Evolutionary conservation across 2,329 filamentous ascomycete species (phyloP), one percentile per base, ranked within the genome.

Genomic region (Myrmaecium sp.): DNA sequence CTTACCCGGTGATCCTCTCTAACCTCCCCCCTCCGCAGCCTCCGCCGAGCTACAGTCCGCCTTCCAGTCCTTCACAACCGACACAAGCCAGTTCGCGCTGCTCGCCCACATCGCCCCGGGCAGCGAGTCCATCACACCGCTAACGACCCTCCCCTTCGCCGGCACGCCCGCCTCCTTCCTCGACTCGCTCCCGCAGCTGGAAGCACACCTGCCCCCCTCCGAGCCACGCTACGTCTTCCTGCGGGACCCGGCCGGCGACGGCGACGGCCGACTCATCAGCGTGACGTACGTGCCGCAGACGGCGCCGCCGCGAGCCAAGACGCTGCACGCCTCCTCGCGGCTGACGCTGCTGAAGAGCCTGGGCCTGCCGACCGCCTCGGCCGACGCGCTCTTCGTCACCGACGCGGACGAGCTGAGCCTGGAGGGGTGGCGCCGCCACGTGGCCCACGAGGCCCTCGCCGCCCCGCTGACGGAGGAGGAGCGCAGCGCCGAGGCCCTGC

Each of bases 401-500:
- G 67, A 63, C 21, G 57, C 70, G 14, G 65, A 69, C 12, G 80
- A 89, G 54, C 55, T 89, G 34, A 80, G 60, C 5, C 57, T 62
- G 8, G 57, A 62, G 21, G 80, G 80, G 0, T 89, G 84, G 55
- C 60, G 63, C 41, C 72, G 66, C 42, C 76, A 83, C 44, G 74
- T 82, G 42, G 64, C 65, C 25, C 79, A 86, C 47, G 61, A 55
- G 3, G 54, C 53, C 29, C 51, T 52, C 23, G 57, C 59, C 17
- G 77, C 77, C 9, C 80, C 80, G 10, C 57, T 89, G 37, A 89
- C 80, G 0, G 73, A 81, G 43, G 79, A 86, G 51, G 80, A 89
- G 56, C 60, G 66, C 39, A 67, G 64, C 2, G 54, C 83, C 34
- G 70, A 69, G 17, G 74, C 73, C 30, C 75, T 86, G 25, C 79